Percentiles rank a stretch among this genome's conserved stretches.
Evolutionary conservation across 2,329 filamentous ascomycete species (phyloP).

Genomic region (Pseudogymnoascus sp.): DNA sequence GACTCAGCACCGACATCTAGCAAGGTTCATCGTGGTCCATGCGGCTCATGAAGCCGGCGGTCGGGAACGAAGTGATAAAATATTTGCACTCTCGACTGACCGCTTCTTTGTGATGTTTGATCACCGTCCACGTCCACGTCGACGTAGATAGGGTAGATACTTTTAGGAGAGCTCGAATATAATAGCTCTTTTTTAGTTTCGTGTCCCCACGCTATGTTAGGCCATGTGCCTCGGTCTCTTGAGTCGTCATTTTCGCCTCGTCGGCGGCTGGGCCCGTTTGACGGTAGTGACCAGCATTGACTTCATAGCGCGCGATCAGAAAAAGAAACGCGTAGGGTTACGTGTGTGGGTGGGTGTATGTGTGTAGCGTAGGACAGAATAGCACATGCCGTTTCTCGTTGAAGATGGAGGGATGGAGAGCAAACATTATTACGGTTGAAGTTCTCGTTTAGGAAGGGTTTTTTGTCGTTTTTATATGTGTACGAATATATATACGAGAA

Average conservation of each 20-base stretch:
- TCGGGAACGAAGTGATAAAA: background rate
- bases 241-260: background rate
- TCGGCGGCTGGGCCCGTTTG: background rate
- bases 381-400: background rate
- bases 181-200: background rate
- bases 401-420: background rate
- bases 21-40: background rate
- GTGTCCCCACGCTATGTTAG: background rate
- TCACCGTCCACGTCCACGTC: background rate
- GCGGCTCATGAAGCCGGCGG: background rate
- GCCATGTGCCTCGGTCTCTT: background rate
- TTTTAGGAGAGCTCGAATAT: background rate
- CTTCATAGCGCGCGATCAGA: background rate
- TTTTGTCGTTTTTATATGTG: background rate
- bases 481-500: background rate
- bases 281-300: background rate
- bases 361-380: background rate
- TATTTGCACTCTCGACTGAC: background rate
- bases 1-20: background rate
- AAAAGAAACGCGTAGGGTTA: background rate
- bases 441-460: background rate
- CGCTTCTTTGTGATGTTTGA: constrained; percentile 2
- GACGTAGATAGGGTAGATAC: background rate
- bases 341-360: background rate
- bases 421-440: background rate